These are phyloP conservation scores for Malassezia brasiliensis DNA, from an alignment of 1,284 basidiomycete genomes.

Conservation along the genomic window DNA sequence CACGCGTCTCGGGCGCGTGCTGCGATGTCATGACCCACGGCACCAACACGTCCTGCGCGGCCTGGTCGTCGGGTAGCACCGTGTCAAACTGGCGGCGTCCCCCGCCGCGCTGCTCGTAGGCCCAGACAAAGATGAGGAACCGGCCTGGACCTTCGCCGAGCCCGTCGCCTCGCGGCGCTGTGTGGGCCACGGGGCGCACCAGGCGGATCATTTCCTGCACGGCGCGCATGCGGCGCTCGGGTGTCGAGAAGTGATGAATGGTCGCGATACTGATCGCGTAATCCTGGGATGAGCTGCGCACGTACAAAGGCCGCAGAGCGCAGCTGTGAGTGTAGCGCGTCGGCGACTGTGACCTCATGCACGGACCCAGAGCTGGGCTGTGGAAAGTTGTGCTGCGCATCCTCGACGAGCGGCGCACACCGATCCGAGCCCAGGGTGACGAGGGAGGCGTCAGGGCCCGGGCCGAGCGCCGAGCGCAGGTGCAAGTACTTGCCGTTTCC, in stretches of 20 bases:
- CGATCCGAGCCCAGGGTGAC: slow-evolving; percentile 53
- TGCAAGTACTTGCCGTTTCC: slow-evolving; percentile 92
- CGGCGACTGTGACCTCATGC: slow-evolving; percentile 42
- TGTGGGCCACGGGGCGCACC: slow-evolving; percentile 16
- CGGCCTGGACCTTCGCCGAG: slow-evolving; percentile 55
- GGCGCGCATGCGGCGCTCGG: slow-evolving; percentile 25
- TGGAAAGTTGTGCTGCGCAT: slow-evolving; percentile 30
- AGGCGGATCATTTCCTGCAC: slow-evolving; percentile 38
- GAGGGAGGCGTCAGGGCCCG: slow-evolving; percentile 3
- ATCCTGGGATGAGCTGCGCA: slow-evolving; percentile 17
- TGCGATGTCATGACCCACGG: slow-evolving; percentile 39
- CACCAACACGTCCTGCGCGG: slow-evolving; percentile 38
- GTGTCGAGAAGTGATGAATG: slow-evolving; percentile 45
- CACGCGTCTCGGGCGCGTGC: background rate
- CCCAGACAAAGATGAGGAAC: slow-evolving; percentile 95
- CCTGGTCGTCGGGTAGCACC: background rate
- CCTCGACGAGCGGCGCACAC: slow-evolving; percentile 58
- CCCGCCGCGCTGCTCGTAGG: slow-evolving; percentile 70
- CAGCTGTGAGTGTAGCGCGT: slow-evolving; percentile 32
- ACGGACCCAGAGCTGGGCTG: slow-evolving; percentile 3
- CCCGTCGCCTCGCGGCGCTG: background rate
- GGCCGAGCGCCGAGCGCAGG: slow-evolving; percentile 27
- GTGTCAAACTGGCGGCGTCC: slow-evolving; percentile 35
- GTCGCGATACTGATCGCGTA: slow-evolving; percentile 46
- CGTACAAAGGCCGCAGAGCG: slow-evolving; percentile 22